Conservation (phyloP, 1,284 basidiomycete genomes). For the Cutaneotrichosporon sp. region DNA sequence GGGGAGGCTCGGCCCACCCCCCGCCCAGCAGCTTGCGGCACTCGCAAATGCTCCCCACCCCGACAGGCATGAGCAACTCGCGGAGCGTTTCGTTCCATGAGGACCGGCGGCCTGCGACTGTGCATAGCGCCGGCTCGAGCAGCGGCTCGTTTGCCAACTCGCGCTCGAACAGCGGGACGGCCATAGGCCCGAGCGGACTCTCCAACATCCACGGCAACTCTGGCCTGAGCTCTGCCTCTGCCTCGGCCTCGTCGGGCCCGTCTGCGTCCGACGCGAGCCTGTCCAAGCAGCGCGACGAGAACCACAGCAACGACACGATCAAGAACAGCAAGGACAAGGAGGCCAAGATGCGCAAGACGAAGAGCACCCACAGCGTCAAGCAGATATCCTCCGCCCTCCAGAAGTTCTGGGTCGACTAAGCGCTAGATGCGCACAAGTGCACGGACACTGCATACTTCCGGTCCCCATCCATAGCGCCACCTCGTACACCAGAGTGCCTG, state of each 20-base stretch:
- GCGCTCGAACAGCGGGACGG: constrained; percentile 21
- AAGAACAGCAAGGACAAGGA: constrained; percentile 6
- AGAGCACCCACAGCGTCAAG: constrained; percentile 41
- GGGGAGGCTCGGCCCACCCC: constrained; percentile 3
- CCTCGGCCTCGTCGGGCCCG: constrained; percentile 10
- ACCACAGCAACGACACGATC: background rate
- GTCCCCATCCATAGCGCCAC: background rate
- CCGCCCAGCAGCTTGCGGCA: constrained; percentile 25
- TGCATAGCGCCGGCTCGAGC: constrained; percentile 22
- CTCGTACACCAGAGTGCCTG: background rate
- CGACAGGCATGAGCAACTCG: constrained; percentile 14
- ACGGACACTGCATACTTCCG: constrained; percentile 5
- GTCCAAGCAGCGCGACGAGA: constrained; percentile 1
- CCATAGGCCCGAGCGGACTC: constrained; percentile 15
- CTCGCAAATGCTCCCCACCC: constrained; percentile 23
- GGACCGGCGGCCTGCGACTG: constrained; percentile 14
- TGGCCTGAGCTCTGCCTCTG: constrained; percentile 22
- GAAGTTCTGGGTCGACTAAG: constrained; percentile 49
- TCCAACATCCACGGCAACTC: constrained; percentile 11
- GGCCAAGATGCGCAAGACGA: constrained; percentile 32
- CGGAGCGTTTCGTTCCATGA: constrained; percentile 27
- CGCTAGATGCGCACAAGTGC: background rate
- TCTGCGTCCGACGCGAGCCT: constrained; percentile 8
- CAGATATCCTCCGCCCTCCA: constrained; percentile 42
- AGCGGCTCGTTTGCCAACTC: constrained; percentile 20